These are phyloP conservation scores for Vairimorpha apis DNA, from an alignment of 371 early-diverging fungal species.

Conservation along the genomic window DNA sequence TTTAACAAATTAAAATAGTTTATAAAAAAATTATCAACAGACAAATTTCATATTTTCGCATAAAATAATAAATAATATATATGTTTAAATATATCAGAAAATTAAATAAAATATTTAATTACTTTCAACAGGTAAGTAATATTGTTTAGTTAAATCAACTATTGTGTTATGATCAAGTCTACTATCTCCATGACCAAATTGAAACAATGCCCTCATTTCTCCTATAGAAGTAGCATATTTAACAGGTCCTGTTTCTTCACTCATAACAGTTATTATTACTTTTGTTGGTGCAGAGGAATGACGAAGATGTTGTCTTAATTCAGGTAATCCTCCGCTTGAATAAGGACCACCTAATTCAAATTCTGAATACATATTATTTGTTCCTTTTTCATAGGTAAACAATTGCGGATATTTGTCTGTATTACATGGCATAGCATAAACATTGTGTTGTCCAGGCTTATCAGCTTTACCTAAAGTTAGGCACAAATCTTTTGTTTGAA, in stretches of 20 bases:
- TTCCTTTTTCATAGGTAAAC: background rate
- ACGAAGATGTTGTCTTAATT: background rate
- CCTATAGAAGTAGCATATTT: background rate
- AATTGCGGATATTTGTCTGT: too few relatives aligned
- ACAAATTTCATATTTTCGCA: background rate
- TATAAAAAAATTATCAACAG: background rate
- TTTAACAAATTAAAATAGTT: background rate
- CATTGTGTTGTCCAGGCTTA: background rate
- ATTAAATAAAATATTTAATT: background rate
- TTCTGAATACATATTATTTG: background rate
- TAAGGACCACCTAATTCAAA: background rate
- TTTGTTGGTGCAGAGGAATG: background rate
- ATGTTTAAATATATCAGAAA: background rate
- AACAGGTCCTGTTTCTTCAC: background rate
- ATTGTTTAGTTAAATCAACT: background rate
- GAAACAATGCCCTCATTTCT: conserved; percentile 2
- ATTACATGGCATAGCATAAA: too few relatives aligned
- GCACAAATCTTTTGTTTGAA: background rate
- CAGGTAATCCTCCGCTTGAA: background rate
- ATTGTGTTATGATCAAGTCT: background rate
- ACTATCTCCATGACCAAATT: background rate
- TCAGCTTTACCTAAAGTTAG: background rate
- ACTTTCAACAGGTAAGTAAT: background rate
- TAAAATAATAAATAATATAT: background rate
- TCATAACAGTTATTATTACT: background rate